Conservation (phyloP, 345 rosid species). For the Fremontodendron californicum region DNA sequence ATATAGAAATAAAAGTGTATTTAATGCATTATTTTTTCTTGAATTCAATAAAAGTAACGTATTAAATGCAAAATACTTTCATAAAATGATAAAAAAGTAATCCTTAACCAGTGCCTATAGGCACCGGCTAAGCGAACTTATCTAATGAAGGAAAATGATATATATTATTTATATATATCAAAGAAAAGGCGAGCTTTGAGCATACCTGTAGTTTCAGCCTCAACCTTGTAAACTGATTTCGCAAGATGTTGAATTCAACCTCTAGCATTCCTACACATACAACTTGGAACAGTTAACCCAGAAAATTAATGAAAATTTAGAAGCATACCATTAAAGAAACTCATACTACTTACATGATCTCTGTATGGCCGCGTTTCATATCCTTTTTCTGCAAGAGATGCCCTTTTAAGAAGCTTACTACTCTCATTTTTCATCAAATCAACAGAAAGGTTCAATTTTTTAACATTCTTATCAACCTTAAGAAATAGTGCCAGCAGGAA, state of each 20-base stretch:
- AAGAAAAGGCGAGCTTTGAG: not conserved
- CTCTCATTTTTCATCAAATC: slow-evolving; percentile 84
- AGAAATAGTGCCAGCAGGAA: slow-evolving; percentile 57
- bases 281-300: no score
- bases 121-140: no score
- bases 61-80: no score
- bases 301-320: no score
- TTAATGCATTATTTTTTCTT: no score
- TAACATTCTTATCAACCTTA: slow-evolving; percentile 73
- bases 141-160: no score
- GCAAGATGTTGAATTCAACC: slow-evolving; percentile 56
- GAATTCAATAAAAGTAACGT: no score
- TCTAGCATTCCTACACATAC: slow-evolving; percentile 71
- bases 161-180: no score
- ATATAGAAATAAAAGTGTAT: no score
- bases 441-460: slow-evolving; percentile 66
- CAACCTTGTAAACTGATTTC: slow-evolving; percentile 70
- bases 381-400: slow-evolving; percentile 81
- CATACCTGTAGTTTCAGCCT: slow-evolving; percentile 68
- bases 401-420: slow-evolving; percentile 75
- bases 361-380: slow-evolving; percentile 64
- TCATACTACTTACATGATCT: slow-evolving; percentile 50
- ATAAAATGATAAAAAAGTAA: no score
- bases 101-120: no score
- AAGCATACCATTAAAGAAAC: no score